A percentile compares a stretch with the other conserved stretches of the same genome.
Evolutionary conservation across 192 early-diverging fungal genomes (phyloP).

Genomic region (Backusella sp.): DNA sequence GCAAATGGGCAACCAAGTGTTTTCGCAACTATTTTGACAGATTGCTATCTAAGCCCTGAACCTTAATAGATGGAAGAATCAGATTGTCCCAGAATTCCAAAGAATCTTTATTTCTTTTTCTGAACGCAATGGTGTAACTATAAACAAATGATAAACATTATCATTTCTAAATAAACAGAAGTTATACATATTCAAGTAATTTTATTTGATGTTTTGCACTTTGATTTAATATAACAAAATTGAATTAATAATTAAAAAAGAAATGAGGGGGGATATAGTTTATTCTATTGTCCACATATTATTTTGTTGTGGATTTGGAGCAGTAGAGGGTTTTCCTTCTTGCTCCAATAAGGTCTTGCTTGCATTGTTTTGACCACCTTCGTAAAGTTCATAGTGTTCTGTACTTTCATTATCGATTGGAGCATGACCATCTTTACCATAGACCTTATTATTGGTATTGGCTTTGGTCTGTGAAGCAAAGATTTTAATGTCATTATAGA

Average conservation of each 20-base stretch:
- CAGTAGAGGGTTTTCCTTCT: neutral
- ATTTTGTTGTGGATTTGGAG: neutral
- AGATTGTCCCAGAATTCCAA: neutral
- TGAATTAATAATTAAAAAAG: neutral
- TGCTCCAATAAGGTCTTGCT: constrained; percentile 13
- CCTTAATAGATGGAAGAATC: neutral
- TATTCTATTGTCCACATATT: constrained; percentile 33
- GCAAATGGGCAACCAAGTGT: neutral
- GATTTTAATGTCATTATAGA: constrained; percentile 1
- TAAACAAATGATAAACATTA: neutral
- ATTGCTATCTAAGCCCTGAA: neutral
- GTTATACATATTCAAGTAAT: neutral
- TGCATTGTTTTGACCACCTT: neutral
- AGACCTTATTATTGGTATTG: neutral
- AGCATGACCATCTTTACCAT: neutral
- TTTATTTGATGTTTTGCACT: neutral
- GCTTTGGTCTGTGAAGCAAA: neutral
- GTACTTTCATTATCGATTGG: constrained; percentile 11
- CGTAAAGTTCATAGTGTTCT: constrained; percentile 6
- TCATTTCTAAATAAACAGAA: neutral
- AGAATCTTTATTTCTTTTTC: neutral
- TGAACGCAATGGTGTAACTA: neutral
- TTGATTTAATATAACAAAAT: neutral
- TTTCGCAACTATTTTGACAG: neutral
- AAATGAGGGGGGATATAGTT: neutral